Evolutionary conservation across 306 rosid genomes (phyloP), one percentile per base, ranked within the genome.

Genomic region (Phaseolus lunatus): DNA sequence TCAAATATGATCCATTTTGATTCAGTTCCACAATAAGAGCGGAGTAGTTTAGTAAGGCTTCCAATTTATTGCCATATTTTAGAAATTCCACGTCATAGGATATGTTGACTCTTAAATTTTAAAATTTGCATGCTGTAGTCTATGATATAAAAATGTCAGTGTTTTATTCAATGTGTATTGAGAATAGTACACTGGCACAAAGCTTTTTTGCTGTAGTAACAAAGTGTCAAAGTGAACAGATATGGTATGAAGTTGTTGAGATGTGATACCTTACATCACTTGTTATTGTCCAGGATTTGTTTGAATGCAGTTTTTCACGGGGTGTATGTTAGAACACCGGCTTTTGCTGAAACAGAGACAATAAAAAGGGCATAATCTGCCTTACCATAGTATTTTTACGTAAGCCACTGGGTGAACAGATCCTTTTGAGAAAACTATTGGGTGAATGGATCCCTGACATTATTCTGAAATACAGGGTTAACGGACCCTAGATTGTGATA

Each of bases 231-330:
- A 29, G 45, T 31, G 23, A n/a, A 62, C 7, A 62, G 9, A 29
- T 62, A 59, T 58, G 39, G 15, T 26, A 26, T 59, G 67, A 29
- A 29, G 29, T 26, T 62, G 43, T 62, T 31, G 23, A 31, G 31
- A 15, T 31, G 23, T 63, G 47, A 35, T 63, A 35, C 19, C 6
- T 31, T 62, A 5, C 35, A 23, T 59, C 20, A 15, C 43, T 15
- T 15, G 26, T 33, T 19, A 18, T 63, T 63, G 45, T 9, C 47
- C 16, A 47, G 47, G 70, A 37, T 64, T 63, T 63, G 69, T 63
- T 33, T 64, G 48, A 37, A 0, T 35, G 48, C 48, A 64, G 18
- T 3, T 14, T 29, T 58, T 29, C 15, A 29, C 16, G 22, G 67
- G 43, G 16, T 59, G 9, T 26, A 27, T 26, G 66, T 27, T 59